phyloP scores from a whole-genome alignment of 169 alveolate genomes.

The Plasmodium coatneyi region DNA sequence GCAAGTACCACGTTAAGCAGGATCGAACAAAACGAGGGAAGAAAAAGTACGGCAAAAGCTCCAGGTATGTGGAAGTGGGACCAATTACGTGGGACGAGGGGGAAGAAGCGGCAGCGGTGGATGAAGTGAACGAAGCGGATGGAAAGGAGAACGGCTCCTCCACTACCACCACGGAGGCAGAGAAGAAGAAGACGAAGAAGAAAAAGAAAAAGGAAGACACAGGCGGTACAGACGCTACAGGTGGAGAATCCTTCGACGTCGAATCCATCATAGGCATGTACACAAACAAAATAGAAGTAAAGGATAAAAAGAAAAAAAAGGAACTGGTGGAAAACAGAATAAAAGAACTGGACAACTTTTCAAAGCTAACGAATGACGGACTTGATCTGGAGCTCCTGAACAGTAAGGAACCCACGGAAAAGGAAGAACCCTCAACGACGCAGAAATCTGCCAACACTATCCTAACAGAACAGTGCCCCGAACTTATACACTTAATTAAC shows the following conservation, averaged over 20 bases:
- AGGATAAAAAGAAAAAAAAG: conserved; percentile 67
- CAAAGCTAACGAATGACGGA: conserved; percentile 31
- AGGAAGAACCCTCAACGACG: neutral
- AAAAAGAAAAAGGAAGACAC: neutral
- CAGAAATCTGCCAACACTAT: conserved; percentile 19
- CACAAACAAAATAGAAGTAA: conserved; percentile 23
- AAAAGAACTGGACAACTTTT: conserved; percentile 60
- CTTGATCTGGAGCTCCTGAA: neutral
- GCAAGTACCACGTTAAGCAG: conserved; percentile 59
- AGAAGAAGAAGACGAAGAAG: neutral
- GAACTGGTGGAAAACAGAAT: conserved; percentile 57
- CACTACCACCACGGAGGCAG: neutral
- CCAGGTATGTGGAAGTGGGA: neutral
- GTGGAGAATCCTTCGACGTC: conserved; percentile 48
- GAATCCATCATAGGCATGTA: conserved; percentile 68
- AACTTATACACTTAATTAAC: conserved; percentile 51
- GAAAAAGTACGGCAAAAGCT: neutral
- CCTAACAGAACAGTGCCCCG: conserved; percentile 67
- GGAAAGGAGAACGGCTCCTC: neutral
- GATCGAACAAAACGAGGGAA: conserved; percentile 22
- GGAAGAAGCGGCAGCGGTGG: neutral
- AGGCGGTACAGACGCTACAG: neutral
- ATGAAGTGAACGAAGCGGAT: neutral
- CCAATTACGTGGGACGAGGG: conserved; percentile 2
- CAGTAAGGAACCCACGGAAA: neutral